Base-by-base conservation (phyloP, 202 grass and related monocot genomes). In the Sporobolus alterniflorus region DNA sequence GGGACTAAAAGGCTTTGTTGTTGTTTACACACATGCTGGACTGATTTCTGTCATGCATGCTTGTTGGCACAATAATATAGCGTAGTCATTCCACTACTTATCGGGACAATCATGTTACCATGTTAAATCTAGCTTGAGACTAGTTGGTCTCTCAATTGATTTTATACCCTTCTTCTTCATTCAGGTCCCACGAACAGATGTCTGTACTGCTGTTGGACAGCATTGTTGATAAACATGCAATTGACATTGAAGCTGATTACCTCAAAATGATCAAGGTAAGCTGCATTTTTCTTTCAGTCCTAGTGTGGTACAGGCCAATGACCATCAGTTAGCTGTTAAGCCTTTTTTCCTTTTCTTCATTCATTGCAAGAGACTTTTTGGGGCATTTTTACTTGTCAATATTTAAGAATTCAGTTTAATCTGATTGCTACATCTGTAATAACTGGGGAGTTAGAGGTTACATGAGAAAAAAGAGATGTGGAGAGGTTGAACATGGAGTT, bases 131-230 rank as follows among this genome's bases (percentile, higher is more conserved):
- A 51, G 64, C 5, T 24, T 21, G 43, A 8, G 31, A 29, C 36
- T 52, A 4, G 11, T 26, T 85, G 30, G 67, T 69, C 15, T 77
- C 20, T 65, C 62, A 25, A 12, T 76, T 82, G 42, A 25, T 59
- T 22, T 56, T n/a, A 60, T 29, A 69, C 65, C 31, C 55, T 4
- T 36, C 67, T 80, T 88, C 64, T 64, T 64, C 44, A 41, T 86
- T 85, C 80, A 98, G 96, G 96, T 90, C 84, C 67, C 96, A 98
- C 39, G 96, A 98, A 80, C 44, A 74, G 62, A 98, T 98, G 96
- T 98, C 96, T 55, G 87, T 74, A 69, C 64, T 83, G 22, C 73
- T 98, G 74, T 81, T 98, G 84, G 96, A 98, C 44, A 88, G 75
- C 50, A 89, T 98, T 59, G 96, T 98, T 57, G 92, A 98, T 67